Evolutionary conservation across 345 rosid genomes (phyloP).

Genomic region (Gossypium turneri): DNA sequence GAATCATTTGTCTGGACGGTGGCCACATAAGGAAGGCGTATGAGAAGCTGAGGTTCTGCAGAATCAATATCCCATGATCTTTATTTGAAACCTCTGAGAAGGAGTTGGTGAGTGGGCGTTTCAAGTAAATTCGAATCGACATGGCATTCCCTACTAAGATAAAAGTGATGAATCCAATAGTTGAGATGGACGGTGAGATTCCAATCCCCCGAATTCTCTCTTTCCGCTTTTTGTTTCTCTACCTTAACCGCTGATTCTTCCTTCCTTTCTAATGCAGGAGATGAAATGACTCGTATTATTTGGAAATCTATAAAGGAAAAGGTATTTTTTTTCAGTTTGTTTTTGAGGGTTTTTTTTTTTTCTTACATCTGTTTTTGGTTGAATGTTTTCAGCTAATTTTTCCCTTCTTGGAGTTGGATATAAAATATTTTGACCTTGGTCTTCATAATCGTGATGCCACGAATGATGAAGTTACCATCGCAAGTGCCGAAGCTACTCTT

Average conservation of each 20-base stretch:
- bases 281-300: slow-evolving; percentile 74
- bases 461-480: slow-evolving; percentile 55
- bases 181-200: slow-evolving; percentile 72
- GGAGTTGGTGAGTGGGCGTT: not conserved
- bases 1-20: not conserved
- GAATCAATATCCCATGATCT: not conserved
- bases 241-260: not conserved
- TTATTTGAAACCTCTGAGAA: not conserved
- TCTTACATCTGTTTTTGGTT: not conserved
- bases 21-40: not conserved
- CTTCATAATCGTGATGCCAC: slow-evolving; percentile 63
- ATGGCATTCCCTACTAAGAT: slow-evolving; percentile 65
- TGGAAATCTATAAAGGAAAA: slow-evolving; percentile 73
- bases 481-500: slow-evolving; percentile 73
- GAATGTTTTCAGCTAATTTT: slow-evolving; percentile 48
- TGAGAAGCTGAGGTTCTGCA: not conserved
- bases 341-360: not conserved
- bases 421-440: slow-evolving; percentile 69
- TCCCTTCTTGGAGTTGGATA: slow-evolving; percentile 70
- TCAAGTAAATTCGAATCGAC: not conserved
- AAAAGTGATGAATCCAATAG: slow-evolving; percentile 70
- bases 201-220: not conserved
- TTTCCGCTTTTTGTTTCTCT: not conserved
- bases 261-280: slow-evolving; percentile 36
- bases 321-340: slow-evolving; percentile 27